Conservation (phyloP, 495 filamentous ascomycete genomes). For the Penicillium odoratum region DNA sequence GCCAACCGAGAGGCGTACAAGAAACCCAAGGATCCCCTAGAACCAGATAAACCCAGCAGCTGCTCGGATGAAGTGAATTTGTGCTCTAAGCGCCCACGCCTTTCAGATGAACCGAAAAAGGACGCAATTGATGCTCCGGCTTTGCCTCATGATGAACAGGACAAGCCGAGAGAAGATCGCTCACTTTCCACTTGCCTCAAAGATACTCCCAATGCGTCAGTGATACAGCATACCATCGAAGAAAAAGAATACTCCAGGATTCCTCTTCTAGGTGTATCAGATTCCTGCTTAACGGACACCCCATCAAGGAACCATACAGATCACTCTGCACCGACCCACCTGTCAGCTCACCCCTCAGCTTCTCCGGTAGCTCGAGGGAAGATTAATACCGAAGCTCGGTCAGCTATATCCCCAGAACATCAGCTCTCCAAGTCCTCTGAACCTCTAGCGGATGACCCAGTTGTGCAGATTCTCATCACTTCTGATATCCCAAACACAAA, state of each 20-base stretch:
- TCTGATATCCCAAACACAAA: slow-evolving; percentile 62
- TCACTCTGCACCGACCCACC: neutral
- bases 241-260: neutral
- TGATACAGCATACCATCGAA: neutral
- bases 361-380: neutral
- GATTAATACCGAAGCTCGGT: neutral
- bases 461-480: slow-evolving; percentile 71
- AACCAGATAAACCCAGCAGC: neutral
- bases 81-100: slow-evolving; percentile 10
- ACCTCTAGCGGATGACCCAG: slow-evolving; percentile 32
- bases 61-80: neutral
- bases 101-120: slow-evolving; percentile 4
- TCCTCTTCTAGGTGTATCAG: neutral
- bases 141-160: neutral
- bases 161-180: neutral
- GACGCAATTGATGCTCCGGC: neutral
- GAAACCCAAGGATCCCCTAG: slow-evolving; percentile 18
- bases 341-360: neutral
- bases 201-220: neutral
- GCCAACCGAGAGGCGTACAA: slow-evolving; percentile 45
- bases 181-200: neutral
- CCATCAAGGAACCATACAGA: neutral
- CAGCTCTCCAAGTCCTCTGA: neutral
- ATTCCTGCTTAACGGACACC: neutral
- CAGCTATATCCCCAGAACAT: neutral